phyloP scores from a whole-genome alignment of 768 basidiomycete genomes.

The Lyophyllum shimeji region DNA sequence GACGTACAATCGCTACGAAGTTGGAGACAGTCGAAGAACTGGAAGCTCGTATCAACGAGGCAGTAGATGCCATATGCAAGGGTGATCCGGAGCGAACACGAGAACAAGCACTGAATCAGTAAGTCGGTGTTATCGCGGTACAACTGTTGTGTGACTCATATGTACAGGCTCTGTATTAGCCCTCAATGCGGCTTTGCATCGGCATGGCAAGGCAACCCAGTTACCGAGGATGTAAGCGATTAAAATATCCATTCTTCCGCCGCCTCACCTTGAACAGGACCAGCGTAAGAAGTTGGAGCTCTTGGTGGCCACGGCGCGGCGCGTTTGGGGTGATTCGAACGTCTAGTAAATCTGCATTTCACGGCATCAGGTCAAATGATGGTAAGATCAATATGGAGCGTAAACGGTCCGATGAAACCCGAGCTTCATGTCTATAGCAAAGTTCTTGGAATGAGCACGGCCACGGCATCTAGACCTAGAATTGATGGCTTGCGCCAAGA shows the following conservation, averaged over 20 bases:
- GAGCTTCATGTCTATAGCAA: too few species aligned
- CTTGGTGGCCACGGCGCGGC: conserved; percentile 39
- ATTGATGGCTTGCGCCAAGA: too few species aligned
- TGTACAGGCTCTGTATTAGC: conserved; percentile 47
- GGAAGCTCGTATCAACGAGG: conserved; percentile 48
- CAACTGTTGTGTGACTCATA: conserved; percentile 2
- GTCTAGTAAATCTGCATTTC: too few species aligned
- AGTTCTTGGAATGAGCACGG: too few species aligned
- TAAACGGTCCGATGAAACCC: too few species aligned
- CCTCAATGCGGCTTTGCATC: conserved; percentile 61
- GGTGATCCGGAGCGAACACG: conserved; percentile 41
- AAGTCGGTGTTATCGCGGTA: conserved; percentile 15
- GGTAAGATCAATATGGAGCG: too few species aligned
- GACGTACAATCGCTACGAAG: conserved; percentile 18
- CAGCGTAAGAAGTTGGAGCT: conserved; percentile 45
- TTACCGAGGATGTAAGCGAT: conserved; percentile 41
- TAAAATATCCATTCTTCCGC: not conserved
- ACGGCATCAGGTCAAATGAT: too few species aligned
- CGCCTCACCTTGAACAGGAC: conserved; percentile 30
- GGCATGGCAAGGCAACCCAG: conserved; percentile 52
- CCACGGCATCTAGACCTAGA: too few species aligned
- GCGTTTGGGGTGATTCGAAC: conserved; percentile 33
- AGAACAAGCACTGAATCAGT: conserved; percentile 52
- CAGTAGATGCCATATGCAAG: conserved; percentile 44
- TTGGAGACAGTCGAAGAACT: conserved; percentile 48